Base-by-base conservation (phyloP, 768 basidiomycete genomes). In the Boletus vinaceobasis region DNA sequence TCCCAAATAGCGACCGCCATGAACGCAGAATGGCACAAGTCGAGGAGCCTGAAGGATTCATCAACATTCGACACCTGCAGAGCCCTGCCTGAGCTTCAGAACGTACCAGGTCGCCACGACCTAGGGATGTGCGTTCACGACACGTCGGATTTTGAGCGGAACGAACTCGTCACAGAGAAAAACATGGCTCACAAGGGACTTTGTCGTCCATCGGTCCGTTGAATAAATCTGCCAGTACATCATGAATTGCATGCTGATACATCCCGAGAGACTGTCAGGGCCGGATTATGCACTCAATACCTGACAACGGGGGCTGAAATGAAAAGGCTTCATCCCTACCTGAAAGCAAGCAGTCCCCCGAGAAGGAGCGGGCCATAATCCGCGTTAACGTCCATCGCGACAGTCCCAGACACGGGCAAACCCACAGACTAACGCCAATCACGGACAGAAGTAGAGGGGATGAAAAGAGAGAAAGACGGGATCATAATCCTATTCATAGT, bases 201-300 rank as follows among this genome's bases (percentile, higher is more conserved):
- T 63, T 32, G 52, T 63, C 15, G 23, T 43, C 66, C 61, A 63
- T 36, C 40, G 37, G 11, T 67, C 65, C 2, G 9, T 10, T 1
- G 64, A 17, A 35, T 60, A 60, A 15, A 43, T 3, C 33, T 62
- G 61, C 56, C 51, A 68, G 52, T 66, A 68, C 43, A 66, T 43
- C 13, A 66, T 35, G 36, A 63, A 68, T 54, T 68, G 65, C 64
- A 67, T 59, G 29, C 43, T 61, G 38, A 65, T 50, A 35, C 65
- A 68, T 53, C 65, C 65, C 4, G 65, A 67, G 35, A 67, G 57
- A 43, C 64, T 66, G 44, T 19, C 14, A 33, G 38, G 33, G 31
- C 44, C 19, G 10, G 26, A n/a, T 3, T 5, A 15, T 45, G 26
- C 26, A 40, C 52, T 51, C 11, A 42, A 43, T n/a, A 19, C 36